These are phyloP conservation scores for Silene vulgaris DNA, from an alignment of 179 eudicot genomes.

Conservation along the genomic window DNA sequence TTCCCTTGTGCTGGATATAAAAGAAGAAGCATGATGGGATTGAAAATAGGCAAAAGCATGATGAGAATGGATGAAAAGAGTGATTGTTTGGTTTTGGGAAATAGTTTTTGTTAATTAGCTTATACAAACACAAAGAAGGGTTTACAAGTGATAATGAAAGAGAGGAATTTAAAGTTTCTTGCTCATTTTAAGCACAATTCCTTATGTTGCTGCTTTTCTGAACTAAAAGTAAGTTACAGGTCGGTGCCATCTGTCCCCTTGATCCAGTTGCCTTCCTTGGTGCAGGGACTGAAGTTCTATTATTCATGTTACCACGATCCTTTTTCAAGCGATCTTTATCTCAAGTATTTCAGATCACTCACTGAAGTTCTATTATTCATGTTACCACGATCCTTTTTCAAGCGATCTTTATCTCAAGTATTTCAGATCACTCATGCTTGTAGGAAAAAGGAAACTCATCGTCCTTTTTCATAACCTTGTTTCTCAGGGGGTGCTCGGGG, in stretches of 20 bases:
- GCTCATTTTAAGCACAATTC: background rate
- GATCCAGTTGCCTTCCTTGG: background rate
- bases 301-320: background rate
- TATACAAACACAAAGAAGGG: background rate
- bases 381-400: background rate
- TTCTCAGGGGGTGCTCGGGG: background rate
- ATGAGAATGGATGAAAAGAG: background rate
- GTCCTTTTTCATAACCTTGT: conserved; percentile 1
- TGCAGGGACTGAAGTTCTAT: background rate
- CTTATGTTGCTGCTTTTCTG: background rate
- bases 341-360: background rate
- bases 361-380: background rate
- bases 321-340: background rate
- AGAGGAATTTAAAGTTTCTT: background rate
- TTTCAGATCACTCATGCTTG: background rate
- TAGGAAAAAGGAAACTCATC: background rate
- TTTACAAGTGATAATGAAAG: background rate
- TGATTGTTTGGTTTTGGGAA: background rate
- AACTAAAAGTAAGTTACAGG: background rate
- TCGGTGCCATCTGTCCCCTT: background rate
- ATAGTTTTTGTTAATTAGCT: background rate
- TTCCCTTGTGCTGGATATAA: background rate
- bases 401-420: background rate
- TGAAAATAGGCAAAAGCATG: background rate
- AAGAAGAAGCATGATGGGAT: background rate